A percentile compares a stretch with the other conserved stretches of the same genome.
Evolutionary conservation across 495 filamentous ascomycete species (phyloP).

Genomic region (Stereocaulon alpinum): DNA sequence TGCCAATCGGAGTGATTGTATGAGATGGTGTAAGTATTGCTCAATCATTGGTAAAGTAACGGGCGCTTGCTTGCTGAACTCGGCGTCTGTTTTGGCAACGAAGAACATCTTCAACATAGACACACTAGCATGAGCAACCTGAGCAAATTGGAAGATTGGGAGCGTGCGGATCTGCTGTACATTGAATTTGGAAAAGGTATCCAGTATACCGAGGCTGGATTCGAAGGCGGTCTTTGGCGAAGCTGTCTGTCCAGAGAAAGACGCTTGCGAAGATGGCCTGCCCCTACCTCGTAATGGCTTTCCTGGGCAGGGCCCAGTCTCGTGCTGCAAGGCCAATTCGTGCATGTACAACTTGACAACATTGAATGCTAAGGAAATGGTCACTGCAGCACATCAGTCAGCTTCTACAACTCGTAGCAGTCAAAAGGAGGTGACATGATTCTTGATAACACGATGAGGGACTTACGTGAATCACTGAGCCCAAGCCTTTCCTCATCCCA

Average conservation of each 20-base stretch:
- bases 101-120: slow-evolving; percentile 83
- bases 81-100: slow-evolving; percentile 55
- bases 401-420: neutral
- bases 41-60: slow-evolving; percentile 66
- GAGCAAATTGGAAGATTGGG: slow-evolving; percentile 68
- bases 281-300: slow-evolving; percentile 32
- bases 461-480: slow-evolving; percentile 26
- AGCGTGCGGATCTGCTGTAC: slow-evolving; percentile 53
- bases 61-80: slow-evolving; percentile 67
- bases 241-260: neutral
- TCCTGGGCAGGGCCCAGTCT: slow-evolving; percentile 55
- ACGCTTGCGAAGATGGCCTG: neutral
- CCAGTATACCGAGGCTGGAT: slow-evolving; percentile 64
- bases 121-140: slow-evolving; percentile 73
- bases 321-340: slow-evolving; percentile 71
- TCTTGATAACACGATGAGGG: neutral
- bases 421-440: neutral
- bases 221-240: slow-evolving; percentile 48
- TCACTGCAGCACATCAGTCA: slow-evolving; percentile 6
- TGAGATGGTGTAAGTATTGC: slow-evolving; percentile 56
- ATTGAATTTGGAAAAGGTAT: slow-evolving; percentile 54
- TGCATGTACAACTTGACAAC: slow-evolving; percentile 72
- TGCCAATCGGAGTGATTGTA: slow-evolving; percentile 54
- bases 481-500: slow-evolving; percentile 35
- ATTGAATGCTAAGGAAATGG: slow-evolving; percentile 15